Conservation (phyloP, 768 basidiomycete species). For the Asterophora parasitica region DNA sequence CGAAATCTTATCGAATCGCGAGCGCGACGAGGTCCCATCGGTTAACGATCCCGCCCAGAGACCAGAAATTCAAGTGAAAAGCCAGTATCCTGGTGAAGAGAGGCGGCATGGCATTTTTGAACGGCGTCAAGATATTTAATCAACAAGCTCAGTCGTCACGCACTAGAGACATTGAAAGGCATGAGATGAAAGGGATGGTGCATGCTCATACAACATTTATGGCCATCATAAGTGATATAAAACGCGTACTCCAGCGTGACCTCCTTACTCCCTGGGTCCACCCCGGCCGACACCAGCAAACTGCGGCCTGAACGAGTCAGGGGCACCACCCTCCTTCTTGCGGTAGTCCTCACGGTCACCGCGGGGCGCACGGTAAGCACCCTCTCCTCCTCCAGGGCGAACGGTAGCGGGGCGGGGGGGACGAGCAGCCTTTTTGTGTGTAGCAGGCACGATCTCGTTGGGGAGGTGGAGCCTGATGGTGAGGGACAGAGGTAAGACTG, state of each 20-base stretch:
- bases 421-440: conserved; percentile 95
- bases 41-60: too few relatives aligned
- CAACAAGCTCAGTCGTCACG: neutral
- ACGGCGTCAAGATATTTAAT: too few relatives aligned
- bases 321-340: conserved; percentile 86
- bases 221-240: conserved; percentile 16
- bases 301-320: conserved; percentile 84
- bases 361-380: conserved; percentile 85
- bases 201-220: conserved; percentile 25
- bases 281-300: conserved; percentile 90
- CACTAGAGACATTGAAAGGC: conserved; percentile 7
- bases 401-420: conserved; percentile 76
- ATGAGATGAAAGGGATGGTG: conserved; percentile 14
- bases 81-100: too few relatives aligned
- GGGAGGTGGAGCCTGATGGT: conserved; percentile 87
- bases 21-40: too few relatives aligned
- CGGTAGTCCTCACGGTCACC: conserved; percentile 89
- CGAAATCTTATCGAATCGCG: too few relatives aligned
- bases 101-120: too few relatives aligned
- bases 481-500: neutral
- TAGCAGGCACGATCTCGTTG: conserved; percentile 91
- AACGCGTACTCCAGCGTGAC: conserved; percentile 13
- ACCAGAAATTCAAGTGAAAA: too few relatives aligned
- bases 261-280: conserved; percentile 62
- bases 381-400: conserved; percentile 68